Percentiles rank a stretch among this genome's conserved stretches.
Evolutionary conservation across 2,329 filamentous ascomycete genomes (phyloP).

Genomic region (Aspergillus phoenicis): DNA sequence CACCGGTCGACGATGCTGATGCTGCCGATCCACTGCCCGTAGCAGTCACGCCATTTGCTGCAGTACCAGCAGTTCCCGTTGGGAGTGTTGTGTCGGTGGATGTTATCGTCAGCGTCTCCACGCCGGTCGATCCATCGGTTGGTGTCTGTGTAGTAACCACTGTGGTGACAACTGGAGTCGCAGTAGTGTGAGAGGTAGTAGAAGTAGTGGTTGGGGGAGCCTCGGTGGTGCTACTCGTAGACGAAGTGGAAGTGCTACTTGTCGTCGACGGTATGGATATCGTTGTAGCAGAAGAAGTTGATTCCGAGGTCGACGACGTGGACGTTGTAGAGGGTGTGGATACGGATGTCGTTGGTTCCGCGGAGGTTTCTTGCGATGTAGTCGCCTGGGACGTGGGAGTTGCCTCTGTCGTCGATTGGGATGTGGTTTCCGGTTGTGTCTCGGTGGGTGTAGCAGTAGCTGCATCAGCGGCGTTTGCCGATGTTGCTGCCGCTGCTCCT

Average conservation of each 20-base stretch:
- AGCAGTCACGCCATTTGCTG: constrained; percentile 28
- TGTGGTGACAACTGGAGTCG: constrained; percentile 11
- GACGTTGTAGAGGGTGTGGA: constrained; percentile 20
- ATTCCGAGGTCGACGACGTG: constrained; percentile 20
- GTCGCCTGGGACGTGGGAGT: constrained; percentile 22
- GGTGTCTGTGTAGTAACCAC: constrained; percentile 15
- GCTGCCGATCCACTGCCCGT: constrained; percentile 31
- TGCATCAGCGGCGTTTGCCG: constrained; percentile 13
- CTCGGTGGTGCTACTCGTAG: constrained; percentile 23
- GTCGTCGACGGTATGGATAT: constrained; percentile 25
- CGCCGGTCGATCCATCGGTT: constrained; percentile 14
- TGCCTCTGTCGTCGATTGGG: constrained; percentile 18
- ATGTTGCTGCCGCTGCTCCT: constrained; percentile 6
- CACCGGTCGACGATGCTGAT: constrained; percentile 29
- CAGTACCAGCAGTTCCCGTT: constrained; percentile 19
- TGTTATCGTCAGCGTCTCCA: constrained; percentile 20
- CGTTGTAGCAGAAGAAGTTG: constrained; percentile 8
- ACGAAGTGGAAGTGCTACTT: constrained; percentile 15
- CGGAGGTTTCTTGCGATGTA: constrained; percentile 20
- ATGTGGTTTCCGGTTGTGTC: constrained; percentile 8
- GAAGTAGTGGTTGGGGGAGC: constrained; percentile 22
- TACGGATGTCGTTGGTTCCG: constrained; percentile 21
- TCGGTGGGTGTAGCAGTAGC: constrained; percentile 10
- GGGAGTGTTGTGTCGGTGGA: constrained; percentile 19
- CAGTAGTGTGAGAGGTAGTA: constrained; percentile 12